Conservation (phyloP, 257 asterid species). For the Ajuga chamaepitys region DNA sequence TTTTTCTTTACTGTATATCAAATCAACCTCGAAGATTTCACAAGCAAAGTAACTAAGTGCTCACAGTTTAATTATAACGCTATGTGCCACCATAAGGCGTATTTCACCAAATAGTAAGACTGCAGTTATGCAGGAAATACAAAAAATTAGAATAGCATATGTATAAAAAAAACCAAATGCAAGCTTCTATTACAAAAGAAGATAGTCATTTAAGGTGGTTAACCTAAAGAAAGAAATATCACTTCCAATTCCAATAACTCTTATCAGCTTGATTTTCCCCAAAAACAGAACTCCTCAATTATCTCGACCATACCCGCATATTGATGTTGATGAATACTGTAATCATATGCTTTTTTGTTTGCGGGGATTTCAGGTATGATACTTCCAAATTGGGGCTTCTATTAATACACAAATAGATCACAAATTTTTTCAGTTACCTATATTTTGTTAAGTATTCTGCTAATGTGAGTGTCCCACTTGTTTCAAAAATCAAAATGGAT, state of each 20-base stretch:
- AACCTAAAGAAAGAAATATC: background rate
- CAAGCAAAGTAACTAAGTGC: background rate
- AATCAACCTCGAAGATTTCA: conserved; percentile 7
- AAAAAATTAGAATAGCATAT: background rate
- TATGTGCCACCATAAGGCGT: background rate
- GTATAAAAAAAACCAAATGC: background rate
- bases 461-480: background rate
- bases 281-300: background rate
- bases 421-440: background rate
- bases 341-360: background rate
- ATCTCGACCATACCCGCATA: background rate
- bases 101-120: background rate
- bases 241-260: background rate
- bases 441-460: background rate
- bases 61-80: background rate
- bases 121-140: background rate
- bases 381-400: background rate
- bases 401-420: background rate
- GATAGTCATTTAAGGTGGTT: background rate
- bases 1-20: background rate
- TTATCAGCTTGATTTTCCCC: background rate
- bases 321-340: background rate
- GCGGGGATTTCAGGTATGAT: background rate
- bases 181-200: background rate
- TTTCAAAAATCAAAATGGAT: conserved; percentile 1